A percentile compares a stretch with the other conserved stretches of the same genome.
phyloP scores from a whole-genome alignment of 2,329 filamentous ascomycete genomes.

The Venturia nashicola region DNA sequence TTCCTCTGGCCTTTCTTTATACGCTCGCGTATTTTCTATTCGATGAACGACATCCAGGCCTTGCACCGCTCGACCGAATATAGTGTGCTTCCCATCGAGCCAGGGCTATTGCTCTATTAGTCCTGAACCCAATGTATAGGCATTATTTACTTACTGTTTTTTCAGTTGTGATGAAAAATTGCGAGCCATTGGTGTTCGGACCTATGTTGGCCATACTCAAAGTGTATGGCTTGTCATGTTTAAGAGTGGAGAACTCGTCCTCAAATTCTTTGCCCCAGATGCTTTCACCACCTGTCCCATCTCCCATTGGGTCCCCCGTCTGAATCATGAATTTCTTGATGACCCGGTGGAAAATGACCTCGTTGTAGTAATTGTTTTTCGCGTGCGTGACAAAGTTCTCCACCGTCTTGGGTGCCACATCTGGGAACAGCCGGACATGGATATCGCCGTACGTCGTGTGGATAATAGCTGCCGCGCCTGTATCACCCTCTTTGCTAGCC shows the following conservation, averaged over 20 bases:
- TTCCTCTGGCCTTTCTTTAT: constrained; percentile 88
- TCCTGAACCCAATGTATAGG: neutral
- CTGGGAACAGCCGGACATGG: constrained; percentile 81
- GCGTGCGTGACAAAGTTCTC: constrained; percentile 96
- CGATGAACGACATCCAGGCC: constrained; percentile 90
- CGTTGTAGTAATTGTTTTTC: constrained; percentile 88
- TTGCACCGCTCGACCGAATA: constrained; percentile 83
- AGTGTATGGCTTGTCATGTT: constrained; percentile 93
- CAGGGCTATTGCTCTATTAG: constrained; percentile 48
- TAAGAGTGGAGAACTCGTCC: constrained; percentile 83
- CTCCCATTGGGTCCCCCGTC: constrained; percentile 71
- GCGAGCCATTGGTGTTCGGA: constrained; percentile 85
- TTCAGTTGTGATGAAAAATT: constrained; percentile 98
- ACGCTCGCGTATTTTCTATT: constrained; percentile 82
- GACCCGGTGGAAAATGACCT: constrained; percentile 91
- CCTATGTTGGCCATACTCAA: constrained; percentile 97
- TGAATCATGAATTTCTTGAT: constrained; percentile 99
- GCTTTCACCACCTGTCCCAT: constrained; percentile 80
- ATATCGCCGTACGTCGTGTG: constrained; percentile 95
- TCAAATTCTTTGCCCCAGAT: constrained; percentile 90
- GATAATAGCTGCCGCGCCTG: constrained; percentile 67
- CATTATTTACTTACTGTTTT: constrained; percentile 55
- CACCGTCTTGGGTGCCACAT: constrained; percentile 84
- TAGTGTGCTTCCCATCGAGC: constrained; percentile 92
- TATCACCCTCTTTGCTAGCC: constrained; percentile 53